Evolutionary conservation across 2,329 filamentous ascomycete species (phyloP), one percentile per base, ranked within the genome.

Genomic region (Alternaria brassicae): DNA sequence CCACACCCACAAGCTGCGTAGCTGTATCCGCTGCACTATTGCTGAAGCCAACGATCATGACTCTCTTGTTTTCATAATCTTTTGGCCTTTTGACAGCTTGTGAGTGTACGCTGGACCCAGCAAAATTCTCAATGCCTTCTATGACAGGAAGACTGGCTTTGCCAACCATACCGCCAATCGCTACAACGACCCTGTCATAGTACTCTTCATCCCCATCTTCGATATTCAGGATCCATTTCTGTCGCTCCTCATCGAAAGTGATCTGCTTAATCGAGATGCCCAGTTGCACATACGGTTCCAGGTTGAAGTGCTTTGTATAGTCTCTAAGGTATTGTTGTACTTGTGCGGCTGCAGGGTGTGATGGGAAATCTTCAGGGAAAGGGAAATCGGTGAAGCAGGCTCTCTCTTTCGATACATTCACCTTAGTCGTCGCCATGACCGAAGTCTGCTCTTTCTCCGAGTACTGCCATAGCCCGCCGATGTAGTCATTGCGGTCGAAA

Each of bases 11-110:
- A 1, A 72, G 64, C 13, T 69, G 60, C 0, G 67, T 68, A 5
- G 66, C 61, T n/a, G 66, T 67, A 41, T 73, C 70, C 30, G 68
- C 70, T 8, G 69, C 70, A 17, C 65, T 69, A 27, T 73, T 71
- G 7, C 67, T 66, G 25, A 72, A 71, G 4, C 69, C 70, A 4
- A 72, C 62, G 5, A 73, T 66, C 61, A 73, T 58, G 34, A 72
- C 65, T 54, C 56, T 56, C 21, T 66, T 70, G 6, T 57, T 51
- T 6, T 27, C 8, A 17, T 61, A 69, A 3, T 67, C 42, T 52
- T 30, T 21, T 0, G 66, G 66, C 21, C 47, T 49, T 32, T 70
- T 69, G 50, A 68, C 69, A 4, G 44, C 54, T 48, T 53, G 58
- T 2, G 65, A 63, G 12, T 68, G 65, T 10, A 65, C 45, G 19